Evolutionary conservation across 1,139 yeast genomes (phyloP), one percentile per base, ranked within the genome.

Genomic region (Petasospora fabianii): DNA sequence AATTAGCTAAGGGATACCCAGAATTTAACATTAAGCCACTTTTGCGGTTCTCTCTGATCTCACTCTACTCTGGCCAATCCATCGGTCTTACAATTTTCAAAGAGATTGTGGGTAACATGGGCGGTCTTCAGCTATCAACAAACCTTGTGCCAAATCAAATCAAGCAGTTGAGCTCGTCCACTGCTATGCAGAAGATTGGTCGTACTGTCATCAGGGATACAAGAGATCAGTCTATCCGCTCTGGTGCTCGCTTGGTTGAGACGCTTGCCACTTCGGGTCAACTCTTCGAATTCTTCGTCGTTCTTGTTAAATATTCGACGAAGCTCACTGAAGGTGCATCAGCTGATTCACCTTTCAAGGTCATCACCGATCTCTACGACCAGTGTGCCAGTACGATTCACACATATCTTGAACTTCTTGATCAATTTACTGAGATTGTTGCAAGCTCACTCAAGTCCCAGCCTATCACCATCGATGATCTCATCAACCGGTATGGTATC

Each of bases 41-140:
- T 11, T 59, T 88, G 14, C 63, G 68, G 3, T 84, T 75, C 54
- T 61, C 84, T 15, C 59, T 85, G 31, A 84, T 83, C 53, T 79
- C 83, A 26, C 68, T 92, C 32, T 84, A 80, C 50, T 57, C 62
- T 9, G 76, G 75, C 6, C 85, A 82, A 40, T 69, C 75, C 2
- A 69, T 82, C 19, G 84, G 84, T n/a, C 62, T 86, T 4, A 68
- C 83, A 21, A 74, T 92, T 9, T 61, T 92, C 35, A 75, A 77
- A 47, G 95, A 87, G 44, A 64, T 90, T 37, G 61, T 90, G 15
- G 62, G 72, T 19, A 72, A 81, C 12, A 87, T 90, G 84, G 87
- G 95, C 14, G 97, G 97, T 4, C 75, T 88, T 27, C 84, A 83
- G 46, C 73, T 80, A 16, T 73, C 73, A 24, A 67, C 80, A 5